Evolutionary conservation across 1,139 yeast genomes (phyloP).

Genomic region (Suhomyces kunorum): DNA sequence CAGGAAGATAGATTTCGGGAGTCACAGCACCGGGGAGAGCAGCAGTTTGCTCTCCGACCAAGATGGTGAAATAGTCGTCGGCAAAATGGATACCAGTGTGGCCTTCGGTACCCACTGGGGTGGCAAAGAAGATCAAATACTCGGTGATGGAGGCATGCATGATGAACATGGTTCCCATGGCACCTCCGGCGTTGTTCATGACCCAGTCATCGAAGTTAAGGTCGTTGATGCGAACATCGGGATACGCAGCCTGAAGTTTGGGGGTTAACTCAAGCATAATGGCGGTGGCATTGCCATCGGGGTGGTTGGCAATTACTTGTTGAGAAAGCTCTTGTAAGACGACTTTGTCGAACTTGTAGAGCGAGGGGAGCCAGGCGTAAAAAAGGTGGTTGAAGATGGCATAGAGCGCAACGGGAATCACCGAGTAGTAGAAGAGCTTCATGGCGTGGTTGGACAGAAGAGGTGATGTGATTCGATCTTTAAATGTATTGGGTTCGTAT

Average conservation of each 20-base stretch:
- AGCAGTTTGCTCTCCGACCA: constrained; percentile 77
- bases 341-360: constrained; percentile 58
- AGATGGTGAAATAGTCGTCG: constrained; percentile 91
- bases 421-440: constrained; percentile 19
- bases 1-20: constrained; percentile 74
- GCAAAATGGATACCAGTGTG: constrained; percentile 96
- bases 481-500: constrained; percentile 1
- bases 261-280: constrained; percentile 63
- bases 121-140: constrained; percentile 52
- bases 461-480: not conserved
- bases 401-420: constrained; percentile 29
- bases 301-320: constrained; percentile 53
- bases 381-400: constrained; percentile 44
- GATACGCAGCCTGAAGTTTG: constrained; percentile 60
- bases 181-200: constrained; percentile 97
- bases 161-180: constrained; percentile 97
- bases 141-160: constrained; percentile 95
- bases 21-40: constrained; percentile 60
- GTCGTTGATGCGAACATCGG: constrained; percentile 59
- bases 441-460: constrained; percentile 6
- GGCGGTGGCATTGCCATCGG: constrained; percentile 62
- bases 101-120: constrained; percentile 84
- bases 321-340: constrained; percentile 51
- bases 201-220: constrained; percentile 84
- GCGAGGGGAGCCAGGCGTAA: constrained; percentile 66